A percentile compares a stretch with the other conserved stretches of the same genome.
Evolutionary conservation across 768 basidiomycete genomes (phyloP).

Genomic region (Suillus subalutaceus): DNA sequence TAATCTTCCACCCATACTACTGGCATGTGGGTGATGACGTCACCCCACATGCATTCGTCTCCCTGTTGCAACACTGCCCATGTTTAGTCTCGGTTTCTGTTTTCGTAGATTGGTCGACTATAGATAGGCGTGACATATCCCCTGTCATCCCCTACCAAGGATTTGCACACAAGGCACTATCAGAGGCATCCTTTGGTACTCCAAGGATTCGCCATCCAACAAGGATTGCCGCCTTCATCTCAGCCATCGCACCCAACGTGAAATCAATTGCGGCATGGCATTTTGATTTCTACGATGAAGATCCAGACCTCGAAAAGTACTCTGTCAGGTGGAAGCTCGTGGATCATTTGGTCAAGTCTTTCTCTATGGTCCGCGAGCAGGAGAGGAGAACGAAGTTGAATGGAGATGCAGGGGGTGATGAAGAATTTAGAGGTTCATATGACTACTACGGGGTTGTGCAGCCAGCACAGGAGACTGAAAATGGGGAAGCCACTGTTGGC

Average conservation of each 20-base stretch:
- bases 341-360: too few species aligned
- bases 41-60: not conserved
- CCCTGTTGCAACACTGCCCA: not conserved
- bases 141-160: not conserved
- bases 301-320: not conserved
- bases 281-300: not conserved
- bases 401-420: not conserved
- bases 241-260: not conserved
- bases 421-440: not conserved
- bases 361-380: slow-evolving; percentile 16
- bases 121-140: not conserved
- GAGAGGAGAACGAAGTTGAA: not conserved
- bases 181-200: not conserved
- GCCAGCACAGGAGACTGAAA: not conserved
- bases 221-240: not conserved
- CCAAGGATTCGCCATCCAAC: not conserved
- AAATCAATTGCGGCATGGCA: not conserved
- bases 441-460: not conserved
- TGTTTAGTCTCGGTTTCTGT: not conserved
- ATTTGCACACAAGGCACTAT: slow-evolving; percentile 2
- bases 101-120: not conserved
- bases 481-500: not conserved
- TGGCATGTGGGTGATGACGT: not conserved
- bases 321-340: too few species aligned
- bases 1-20: not conserved